Evolutionary conservation across 2,329 filamentous ascomycete species (phyloP), one percentile per base, ranked within the genome.

Genomic region (Karstenula rhodostoma): DNA sequence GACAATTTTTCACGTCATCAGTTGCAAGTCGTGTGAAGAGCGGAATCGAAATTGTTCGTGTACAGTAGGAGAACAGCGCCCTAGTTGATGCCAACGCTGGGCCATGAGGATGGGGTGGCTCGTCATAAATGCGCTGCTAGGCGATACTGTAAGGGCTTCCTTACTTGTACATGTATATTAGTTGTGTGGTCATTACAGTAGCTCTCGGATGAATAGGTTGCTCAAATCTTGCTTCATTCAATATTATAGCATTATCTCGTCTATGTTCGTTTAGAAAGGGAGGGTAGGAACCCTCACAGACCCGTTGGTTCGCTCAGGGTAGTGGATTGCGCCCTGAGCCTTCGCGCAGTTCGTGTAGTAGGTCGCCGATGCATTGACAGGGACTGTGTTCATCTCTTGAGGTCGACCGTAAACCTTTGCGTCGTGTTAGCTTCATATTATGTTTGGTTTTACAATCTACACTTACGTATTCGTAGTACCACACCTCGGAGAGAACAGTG

Each of bases 401-500:
- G 86, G 83, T 17, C 81, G 75, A 3, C 88, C 88, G 57, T 81
- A 82, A 1, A 69, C 73, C 73, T 77, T 17, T 12, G 12, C 0
- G 9, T n/a, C 48, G 29, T 52, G 42, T 63, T 50, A 61, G 62
- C 37, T 22, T 22, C 8, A 10, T 19, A 23, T 22, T 29, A 13
- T n/a, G 35, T 3, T 12, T 9, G 10, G 4, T 6, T 10, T 2
- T 12, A 12, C 10, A 52, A 9, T 4, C 8, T 47, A n/a, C 27
- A 64, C 69, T 68, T 55, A 86, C 84, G 73, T 89, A 84, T 73
- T 85, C 82, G 69, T 89, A 90, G 70, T 90, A 90, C 87, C 87
- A 90, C 13, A 88, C 81, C 80, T 91, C 88, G 60, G 73, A 83
- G 50, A 90, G 66, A 33, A 83, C 79, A 1, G 87, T 90, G 63